A percentile compares a stretch with the other conserved stretches of the same genome.
Evolutionary conservation across 352 stramenopile species (phyloP).

Genomic region (Lagenidium giganteum): DNA sequence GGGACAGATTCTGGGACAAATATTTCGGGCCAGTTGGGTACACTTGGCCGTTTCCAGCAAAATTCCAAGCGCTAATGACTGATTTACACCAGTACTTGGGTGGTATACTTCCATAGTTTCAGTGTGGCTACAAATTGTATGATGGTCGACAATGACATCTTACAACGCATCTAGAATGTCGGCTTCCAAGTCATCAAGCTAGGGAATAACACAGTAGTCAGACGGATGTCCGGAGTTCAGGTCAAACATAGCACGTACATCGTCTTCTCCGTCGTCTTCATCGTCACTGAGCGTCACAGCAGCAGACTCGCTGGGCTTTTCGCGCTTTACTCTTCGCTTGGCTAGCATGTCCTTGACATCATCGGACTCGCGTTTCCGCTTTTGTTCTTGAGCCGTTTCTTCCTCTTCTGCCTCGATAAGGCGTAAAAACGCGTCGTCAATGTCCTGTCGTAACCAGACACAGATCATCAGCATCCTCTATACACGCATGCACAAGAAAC

Average conservation of each 20-base stretch:
- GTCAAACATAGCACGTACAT: slow-evolving; percentile 12
- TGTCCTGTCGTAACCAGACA: slow-evolving; percentile 29
- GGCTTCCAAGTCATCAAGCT: slow-evolving; percentile 76
- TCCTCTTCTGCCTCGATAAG: slow-evolving; percentile 77
- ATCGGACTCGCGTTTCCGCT: slow-evolving; percentile 48
- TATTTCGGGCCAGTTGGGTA: too few species aligned
- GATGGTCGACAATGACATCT: too few species aligned
- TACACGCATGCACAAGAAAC: not conserved
- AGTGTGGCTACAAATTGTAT: too few species aligned
- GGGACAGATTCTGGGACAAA: too few species aligned
- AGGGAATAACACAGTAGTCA: not conserved
- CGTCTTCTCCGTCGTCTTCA: slow-evolving; percentile 30
- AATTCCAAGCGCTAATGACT: too few species aligned
- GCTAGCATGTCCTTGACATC: slow-evolving; percentile 56
- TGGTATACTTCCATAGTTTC: too few species aligned
- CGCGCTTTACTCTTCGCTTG: slow-evolving; percentile 31
- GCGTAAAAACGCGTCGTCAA: slow-evolving; percentile 70
- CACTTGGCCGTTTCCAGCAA: too few species aligned
- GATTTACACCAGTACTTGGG: too few species aligned
- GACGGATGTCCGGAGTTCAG: slow-evolving; percentile 2
- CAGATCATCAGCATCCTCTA: slow-evolving; percentile 1
- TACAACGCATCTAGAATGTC: slow-evolving; percentile 69
- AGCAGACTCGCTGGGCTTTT: slow-evolving; percentile 11
- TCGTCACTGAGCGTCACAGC: not conserved
- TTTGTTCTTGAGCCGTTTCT: slow-evolving; percentile 42